phyloP scores from a whole-genome alignment of 306 rosid species.

The Pyrus betulifolia region DNA sequence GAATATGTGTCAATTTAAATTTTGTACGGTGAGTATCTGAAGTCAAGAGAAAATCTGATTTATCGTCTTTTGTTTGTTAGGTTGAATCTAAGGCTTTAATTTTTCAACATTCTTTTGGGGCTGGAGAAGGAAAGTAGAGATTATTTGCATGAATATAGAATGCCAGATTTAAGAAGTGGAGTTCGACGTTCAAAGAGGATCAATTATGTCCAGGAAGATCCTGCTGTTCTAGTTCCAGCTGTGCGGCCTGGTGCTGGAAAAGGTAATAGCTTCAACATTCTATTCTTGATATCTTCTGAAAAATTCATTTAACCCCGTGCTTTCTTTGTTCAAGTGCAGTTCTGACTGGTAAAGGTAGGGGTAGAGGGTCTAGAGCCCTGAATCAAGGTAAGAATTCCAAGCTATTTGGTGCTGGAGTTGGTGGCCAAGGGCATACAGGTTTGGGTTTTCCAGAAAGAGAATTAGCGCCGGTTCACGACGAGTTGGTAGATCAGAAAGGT shows the following conservation, averaged over 20 bases:
- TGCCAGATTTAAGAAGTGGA: constrained; percentile 39
- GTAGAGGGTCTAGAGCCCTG: constrained; percentile 34
- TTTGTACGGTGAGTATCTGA: constrained; percentile 1
- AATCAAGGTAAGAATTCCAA: constrained; percentile 31
- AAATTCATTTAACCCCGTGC: not conserved
- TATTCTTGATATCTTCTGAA: not conserved
- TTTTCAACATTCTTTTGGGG: constrained; percentile 8
- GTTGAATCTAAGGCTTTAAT: constrained; percentile 4
- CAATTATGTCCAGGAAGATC: constrained; percentile 30
- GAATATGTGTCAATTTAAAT: not conserved
- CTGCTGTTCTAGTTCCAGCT: constrained; percentile 34
- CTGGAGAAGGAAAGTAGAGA: constrained; percentile 3
- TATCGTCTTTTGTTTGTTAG: not conserved
- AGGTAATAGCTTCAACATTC: constrained; percentile 15
- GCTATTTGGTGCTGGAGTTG: constrained; percentile 18
- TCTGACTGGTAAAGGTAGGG: constrained; percentile 24
- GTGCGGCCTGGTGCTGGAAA: constrained; percentile 20
- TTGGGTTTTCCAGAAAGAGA: constrained; percentile 20
- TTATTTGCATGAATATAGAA: constrained; percentile 30
- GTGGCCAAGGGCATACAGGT: constrained; percentile 20
- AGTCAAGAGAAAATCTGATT: not conserved
- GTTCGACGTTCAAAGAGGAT: constrained; percentile 46
- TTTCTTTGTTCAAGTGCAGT: constrained; percentile 12
- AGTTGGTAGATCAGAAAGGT: constrained; percentile 20
- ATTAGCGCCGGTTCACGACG: constrained; percentile 22